These are phyloP conservation scores for Maudiozyma humilis DNA, from an alignment of 1,139 yeast genomes.

Conservation along the genomic window DNA sequence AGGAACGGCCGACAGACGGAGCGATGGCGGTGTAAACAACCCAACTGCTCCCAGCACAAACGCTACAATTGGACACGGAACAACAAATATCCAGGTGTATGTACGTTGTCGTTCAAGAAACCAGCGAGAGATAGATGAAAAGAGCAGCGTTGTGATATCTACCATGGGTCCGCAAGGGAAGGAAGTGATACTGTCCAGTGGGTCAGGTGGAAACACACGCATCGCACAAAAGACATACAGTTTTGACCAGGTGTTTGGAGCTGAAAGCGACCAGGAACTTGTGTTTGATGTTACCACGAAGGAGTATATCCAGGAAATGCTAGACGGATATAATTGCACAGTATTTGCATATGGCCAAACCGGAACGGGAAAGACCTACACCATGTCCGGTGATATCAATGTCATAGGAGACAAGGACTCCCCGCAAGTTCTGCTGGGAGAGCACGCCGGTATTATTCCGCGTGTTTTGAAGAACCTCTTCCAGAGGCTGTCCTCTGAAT, in stretches of 20 bases:
- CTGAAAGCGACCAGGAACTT: slow-evolving; percentile 59
- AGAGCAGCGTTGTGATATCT: slow-evolving; percentile 57
- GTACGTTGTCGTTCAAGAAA: slow-evolving; percentile 77
- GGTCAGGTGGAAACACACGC: slow-evolving; percentile 16
- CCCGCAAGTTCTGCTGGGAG: slow-evolving; percentile 22
- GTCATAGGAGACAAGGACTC: slow-evolving; percentile 20
- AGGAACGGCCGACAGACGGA: background rate
- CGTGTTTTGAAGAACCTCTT: slow-evolving; percentile 50
- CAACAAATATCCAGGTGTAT: slow-evolving; percentile 58
- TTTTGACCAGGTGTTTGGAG: slow-evolving; percentile 65
- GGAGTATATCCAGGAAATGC: slow-evolving; percentile 51
- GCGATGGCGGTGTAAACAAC: background rate
- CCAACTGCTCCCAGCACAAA: background rate
- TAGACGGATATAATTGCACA: slow-evolving; percentile 65
- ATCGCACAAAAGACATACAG: slow-evolving; percentile 42
- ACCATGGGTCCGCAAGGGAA: slow-evolving; percentile 31
- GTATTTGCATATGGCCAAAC: slow-evolving; percentile 86
- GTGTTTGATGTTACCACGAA: slow-evolving; percentile 52
- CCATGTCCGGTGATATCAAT: slow-evolving; percentile 68
- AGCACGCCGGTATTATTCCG: slow-evolving; percentile 63
- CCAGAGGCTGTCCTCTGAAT: slow-evolving; percentile 33
- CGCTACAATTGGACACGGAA: slow-evolving; percentile 6
- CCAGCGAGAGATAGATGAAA: slow-evolving; percentile 54
- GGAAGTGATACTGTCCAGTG: slow-evolving; percentile 32
- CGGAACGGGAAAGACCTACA: slow-evolving; percentile 81